Evolutionary conservation across 768 basidiomycete genomes (phyloP), one percentile per base, ranked within the genome.

Genomic region (Daedaleopsis sinensis): DNA sequence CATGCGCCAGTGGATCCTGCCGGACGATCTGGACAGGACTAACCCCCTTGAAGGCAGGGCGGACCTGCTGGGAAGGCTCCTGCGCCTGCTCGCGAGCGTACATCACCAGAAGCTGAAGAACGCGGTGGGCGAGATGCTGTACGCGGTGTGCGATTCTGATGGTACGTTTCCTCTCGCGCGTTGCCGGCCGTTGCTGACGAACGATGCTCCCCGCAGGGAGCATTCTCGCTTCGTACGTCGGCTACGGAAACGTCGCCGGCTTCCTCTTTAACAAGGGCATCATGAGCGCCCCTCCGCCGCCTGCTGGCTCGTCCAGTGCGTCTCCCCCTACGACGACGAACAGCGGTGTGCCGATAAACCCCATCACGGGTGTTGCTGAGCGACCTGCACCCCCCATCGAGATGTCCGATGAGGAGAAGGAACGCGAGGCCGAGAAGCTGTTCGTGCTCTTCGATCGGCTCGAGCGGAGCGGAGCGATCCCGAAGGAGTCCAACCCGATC

Each of bases 371-470:
- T n/a, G 86, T 86, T 13, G 82, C 79, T 7, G 76, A 81, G 57
- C 59, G 55, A 52, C 68, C 67, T 38, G 74, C 76, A 56, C 72
- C 75, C 2, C 77, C 76, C 50, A 68, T 79, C 18, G 73, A 85
- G 52, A 96, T 99, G 95, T 90, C 94, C 0, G 89, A 96, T 35
- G 95, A 96, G 71, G 96, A 99, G 80, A 97, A 96, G 73, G 94
- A 97, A 71, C 77, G 77, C 11, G 97, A 99, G 76, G 90, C 95
- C 56, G 96, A 98, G 79, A 89, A 88, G 70, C 78, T 99, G 44
- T 93, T 98, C 69, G 87, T 91, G 37, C 79, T 98, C 19, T 98
- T 99, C 69, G 93, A 97, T 64, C 80, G 96, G 50, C 78, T 98
- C 64, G 92, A 95, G 71, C 86, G 79, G 73, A 87, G 79, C 48